Conservation (phyloP, 176 grass and related monocot genomes). For the Melocanna baccifera region DNA sequence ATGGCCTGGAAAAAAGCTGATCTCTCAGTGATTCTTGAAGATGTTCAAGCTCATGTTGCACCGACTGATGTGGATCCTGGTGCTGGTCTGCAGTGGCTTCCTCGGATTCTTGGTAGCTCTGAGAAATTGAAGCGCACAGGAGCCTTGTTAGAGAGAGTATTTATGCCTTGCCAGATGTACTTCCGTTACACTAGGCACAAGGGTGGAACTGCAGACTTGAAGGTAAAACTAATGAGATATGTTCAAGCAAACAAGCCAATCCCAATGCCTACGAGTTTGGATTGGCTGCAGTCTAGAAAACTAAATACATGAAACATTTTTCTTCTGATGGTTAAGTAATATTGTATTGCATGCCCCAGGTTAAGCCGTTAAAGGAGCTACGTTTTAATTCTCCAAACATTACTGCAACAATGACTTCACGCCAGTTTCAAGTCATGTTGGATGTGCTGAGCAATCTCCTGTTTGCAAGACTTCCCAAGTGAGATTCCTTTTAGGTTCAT, state of each 20-base stretch:
- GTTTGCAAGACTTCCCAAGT: conserved; percentile 88
- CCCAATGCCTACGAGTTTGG: neutral
- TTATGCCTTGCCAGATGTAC: conserved; percentile 99
- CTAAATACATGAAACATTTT: conserved; percentile 27
- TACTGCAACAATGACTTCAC: conserved; percentile 95
- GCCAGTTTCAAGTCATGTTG: conserved; percentile 98
- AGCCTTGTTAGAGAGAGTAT: conserved; percentile 94
- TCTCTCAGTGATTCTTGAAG: conserved; percentile 82
- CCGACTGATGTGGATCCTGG: conserved; percentile 97
- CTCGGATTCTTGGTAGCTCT: conserved; percentile 73
- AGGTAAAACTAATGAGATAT: conserved; percentile 49
- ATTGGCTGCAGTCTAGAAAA: conserved; percentile 21
- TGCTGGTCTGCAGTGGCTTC: conserved; percentile 97
- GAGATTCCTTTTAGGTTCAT: conserved; percentile 41
- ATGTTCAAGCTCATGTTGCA: conserved; percentile 99
- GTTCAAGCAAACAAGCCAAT: neutral
- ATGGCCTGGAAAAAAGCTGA: conserved; percentile 91
- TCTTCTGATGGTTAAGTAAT: conserved; percentile 26
- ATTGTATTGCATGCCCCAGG: conserved; percentile 41
- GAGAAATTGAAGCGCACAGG: conserved; percentile 88
- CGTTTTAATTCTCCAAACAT: conserved; percentile 94
- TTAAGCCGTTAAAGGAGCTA: conserved; percentile 93
- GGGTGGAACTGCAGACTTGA: conserved; percentile 89
- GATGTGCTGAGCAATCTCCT: conserved; percentile 97
- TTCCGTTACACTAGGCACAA: conserved; percentile 95